These are phyloP conservation scores for Rhododendron mucronatum DNA, from an alignment of 148 eudicot genomes.

Conservation along the genomic window DNA sequence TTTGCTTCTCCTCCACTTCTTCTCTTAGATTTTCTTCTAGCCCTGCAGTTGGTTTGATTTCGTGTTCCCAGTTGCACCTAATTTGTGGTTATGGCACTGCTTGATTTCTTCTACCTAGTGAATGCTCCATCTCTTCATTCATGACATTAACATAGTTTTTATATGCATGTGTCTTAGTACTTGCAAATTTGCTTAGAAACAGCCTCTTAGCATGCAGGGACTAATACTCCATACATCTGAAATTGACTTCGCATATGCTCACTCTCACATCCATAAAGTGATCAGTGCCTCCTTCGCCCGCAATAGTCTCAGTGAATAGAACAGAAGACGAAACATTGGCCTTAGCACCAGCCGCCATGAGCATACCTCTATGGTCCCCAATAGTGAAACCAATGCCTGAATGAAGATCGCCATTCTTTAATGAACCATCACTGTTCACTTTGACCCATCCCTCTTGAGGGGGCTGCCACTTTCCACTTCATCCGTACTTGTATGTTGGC, in stretches of 20 bases:
- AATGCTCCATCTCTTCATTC: not conserved
- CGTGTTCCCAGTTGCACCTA: not conserved
- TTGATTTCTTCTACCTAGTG: not conserved
- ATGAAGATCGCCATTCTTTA: no score
- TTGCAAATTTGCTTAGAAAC: not conserved
- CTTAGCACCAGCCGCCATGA: not conserved
- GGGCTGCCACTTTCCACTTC: no score
- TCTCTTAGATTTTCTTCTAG: not conserved
- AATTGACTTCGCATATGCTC: no score
- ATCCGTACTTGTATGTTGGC: no score
- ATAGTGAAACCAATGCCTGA: no score
- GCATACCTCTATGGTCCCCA: no score
- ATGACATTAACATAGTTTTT: not conserved
- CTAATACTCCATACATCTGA: not conserved
- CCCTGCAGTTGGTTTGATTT: not conserved
- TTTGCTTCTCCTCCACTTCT: not conserved
- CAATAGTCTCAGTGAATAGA: no score
- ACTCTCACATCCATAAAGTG: not conserved
- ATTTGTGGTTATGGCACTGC: not conserved
- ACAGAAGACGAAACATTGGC: not conserved
- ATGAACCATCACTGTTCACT: no score
- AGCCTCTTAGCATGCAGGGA: not conserved
- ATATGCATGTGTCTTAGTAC: not conserved
- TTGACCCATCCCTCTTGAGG: no score
- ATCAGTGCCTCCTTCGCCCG: no score